Percentiles rank a stretch among this genome's conserved stretches.
Conservation (phyloP, 1,284 basidiomycete species). For the Gastroboletus turbinatus region DNA sequence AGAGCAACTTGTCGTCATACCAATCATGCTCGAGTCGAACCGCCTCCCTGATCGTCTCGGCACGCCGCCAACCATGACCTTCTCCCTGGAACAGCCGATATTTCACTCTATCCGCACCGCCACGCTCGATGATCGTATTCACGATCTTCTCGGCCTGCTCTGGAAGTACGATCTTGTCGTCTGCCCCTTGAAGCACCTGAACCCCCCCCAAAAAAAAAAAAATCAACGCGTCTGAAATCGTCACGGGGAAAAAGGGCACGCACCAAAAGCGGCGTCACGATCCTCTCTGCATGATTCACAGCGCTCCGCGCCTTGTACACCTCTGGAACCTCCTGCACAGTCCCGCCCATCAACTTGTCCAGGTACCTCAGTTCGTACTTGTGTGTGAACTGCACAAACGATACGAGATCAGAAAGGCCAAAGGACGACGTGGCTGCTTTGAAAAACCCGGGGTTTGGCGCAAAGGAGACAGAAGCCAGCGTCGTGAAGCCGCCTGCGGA, state of each 20-base stretch:
- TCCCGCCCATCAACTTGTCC: conserved; percentile 57
- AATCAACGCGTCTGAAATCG: not conserved
- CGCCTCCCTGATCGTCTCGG: conserved; percentile 45
- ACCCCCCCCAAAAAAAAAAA: too few species aligned
- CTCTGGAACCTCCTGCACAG: conserved; percentile 25
- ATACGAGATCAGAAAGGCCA: conserved; percentile 54
- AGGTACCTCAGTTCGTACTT: conserved; percentile 66
- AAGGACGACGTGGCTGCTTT: conserved; percentile 40
- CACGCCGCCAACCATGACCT: conserved; percentile 52
- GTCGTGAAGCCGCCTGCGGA: conserved; percentile 66
- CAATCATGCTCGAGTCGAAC: conserved; percentile 41
- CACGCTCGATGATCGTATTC: conserved; percentile 37
- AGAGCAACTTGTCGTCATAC: conserved; percentile 27
- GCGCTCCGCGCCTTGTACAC: conserved; percentile 35
- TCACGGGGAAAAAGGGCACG: not conserved
- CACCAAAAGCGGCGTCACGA: conserved; percentile 28
- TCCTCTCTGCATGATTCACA: conserved; percentile 25
- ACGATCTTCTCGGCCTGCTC: conserved; percentile 51
- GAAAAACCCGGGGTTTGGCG: conserved; percentile 38
- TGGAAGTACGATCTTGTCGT: conserved; percentile 52
- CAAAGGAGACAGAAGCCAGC: conserved; percentile 45
- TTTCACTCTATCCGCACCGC: conserved; percentile 42
- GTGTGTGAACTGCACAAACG: conserved; percentile 56
- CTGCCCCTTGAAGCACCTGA: conserved; percentile 50
- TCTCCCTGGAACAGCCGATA: conserved; percentile 51